Percentiles rank a stretch among this genome's conserved stretches.
Evolutionary conservation across 345 rosid species (phyloP).

Genomic region (Syzygium aqueum): DNA sequence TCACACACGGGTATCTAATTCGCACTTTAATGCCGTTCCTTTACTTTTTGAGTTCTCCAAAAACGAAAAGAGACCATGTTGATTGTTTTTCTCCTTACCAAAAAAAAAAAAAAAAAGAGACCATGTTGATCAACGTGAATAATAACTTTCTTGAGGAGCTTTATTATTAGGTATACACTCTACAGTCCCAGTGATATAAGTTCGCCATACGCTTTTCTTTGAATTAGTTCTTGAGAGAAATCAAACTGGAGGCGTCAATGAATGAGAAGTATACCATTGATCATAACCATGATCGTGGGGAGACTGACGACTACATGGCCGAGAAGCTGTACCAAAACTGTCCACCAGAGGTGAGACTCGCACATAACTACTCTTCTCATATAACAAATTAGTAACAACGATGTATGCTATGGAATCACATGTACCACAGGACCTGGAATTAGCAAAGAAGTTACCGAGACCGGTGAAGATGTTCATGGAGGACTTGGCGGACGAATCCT

Average conservation of each 20-base stretch:
- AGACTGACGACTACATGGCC: neutral
- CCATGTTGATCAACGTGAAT: neutral
- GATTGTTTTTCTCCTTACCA: too few species aligned
- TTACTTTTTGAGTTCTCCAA: neutral
- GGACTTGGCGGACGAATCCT: constrained; percentile 9
- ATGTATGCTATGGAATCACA: neutral
- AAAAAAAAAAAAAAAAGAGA: too few species aligned
- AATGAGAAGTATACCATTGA: neutral
- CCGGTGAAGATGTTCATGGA: constrained; percentile 16
- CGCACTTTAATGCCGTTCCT: neutral
- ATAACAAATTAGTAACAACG: neutral
- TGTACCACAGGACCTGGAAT: constrained; percentile 20
- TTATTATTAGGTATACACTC: neutral
- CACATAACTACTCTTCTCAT: neutral
- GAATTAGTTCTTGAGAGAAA: constrained; percentile 7
- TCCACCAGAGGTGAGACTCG: neutral
- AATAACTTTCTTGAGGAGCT: neutral
- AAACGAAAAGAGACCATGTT: neutral
- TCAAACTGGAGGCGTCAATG: neutral
- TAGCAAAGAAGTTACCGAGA: constrained; percentile 17
- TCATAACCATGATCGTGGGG: too few species aligned
- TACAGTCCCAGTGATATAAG: neutral
- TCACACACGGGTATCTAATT: neutral
- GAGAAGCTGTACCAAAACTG: neutral
- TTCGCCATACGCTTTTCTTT: neutral